Evolutionary conservation across 1,284 basidiomycete species (phyloP), one percentile per base, ranked within the genome.

Genomic region (Cystobasidiaceae sp.): DNA sequence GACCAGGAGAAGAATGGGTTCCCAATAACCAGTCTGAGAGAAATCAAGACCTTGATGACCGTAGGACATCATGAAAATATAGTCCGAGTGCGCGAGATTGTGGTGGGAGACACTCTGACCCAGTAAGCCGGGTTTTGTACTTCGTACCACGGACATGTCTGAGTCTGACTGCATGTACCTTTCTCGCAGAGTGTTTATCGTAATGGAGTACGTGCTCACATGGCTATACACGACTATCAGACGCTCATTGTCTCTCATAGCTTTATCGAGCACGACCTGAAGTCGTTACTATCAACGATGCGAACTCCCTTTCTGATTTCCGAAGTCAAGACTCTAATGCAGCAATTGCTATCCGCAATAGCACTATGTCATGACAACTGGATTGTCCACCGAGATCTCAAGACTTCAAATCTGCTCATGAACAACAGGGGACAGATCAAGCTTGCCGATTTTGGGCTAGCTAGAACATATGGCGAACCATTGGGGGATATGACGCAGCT

Each of bases 231-330:
- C 9, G 13, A 33, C 15, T n/a, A 3, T 6, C 28, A 25, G 43
- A 65, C 51, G 63, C 55, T 63, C 41, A 23, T 30, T n/a, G 9
- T 44, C 69, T 68, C 58, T 81, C 93, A 91, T 81, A 91, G 97
- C 60, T 98, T 93, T 78, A 92, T 98, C 69, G 93, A 97, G 32
- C 97, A 97, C 93, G 94, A 99, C 77, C 86, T 99, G 75, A 98
- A 98, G 79, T 90, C 93, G 1, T 82, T 99, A 54, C 82, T 99
- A 60, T 89, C 87, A 11, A 81, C 90, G 68, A 97, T 97, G 92
- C 89, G 91, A 0, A 84, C 87, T 39, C 92, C 94, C 0, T 99
- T 98, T 79, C 80, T 97, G 28, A 91, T 93, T 76, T 96, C 92
- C 37, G 96, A 99, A 79, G 89, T 97, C 80, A 99, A 99, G 82